Conservation (phyloP, 2,329 filamentous ascomycete genomes). For the Gremmenia infestans region DNA sequence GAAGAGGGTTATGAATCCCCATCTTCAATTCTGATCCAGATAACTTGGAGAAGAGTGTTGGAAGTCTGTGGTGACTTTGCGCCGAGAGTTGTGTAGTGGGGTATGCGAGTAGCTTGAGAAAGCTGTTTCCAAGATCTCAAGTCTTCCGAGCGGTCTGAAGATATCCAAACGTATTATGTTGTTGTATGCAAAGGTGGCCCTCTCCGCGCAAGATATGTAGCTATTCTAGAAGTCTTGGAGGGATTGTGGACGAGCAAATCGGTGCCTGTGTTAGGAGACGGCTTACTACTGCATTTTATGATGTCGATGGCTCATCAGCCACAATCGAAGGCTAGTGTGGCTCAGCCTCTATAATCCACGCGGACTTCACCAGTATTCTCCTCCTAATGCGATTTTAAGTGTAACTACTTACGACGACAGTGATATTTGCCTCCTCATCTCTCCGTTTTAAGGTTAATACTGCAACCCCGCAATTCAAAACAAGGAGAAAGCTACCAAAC, state of each 20-base stretch:
- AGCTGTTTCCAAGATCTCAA: neutral
- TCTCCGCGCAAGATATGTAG: neutral
- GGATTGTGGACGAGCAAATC: neutral
- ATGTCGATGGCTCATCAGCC: neutral
- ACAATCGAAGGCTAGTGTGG: neutral
- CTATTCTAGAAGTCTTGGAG: neutral
- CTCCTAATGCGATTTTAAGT: neutral
- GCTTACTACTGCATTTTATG: neutral
- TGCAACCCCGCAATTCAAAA: neutral
- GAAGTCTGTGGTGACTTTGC: neutral
- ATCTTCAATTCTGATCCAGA: slow-evolving; percentile 34
- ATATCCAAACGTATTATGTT: neutral
- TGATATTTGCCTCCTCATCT: neutral
- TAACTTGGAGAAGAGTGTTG: neutral
- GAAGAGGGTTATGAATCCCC: slow-evolving; percentile 63
- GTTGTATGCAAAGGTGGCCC: neutral
- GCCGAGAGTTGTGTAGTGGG: neutral
- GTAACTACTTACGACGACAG: neutral
- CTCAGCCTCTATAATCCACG: neutral
- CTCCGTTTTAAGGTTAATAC: neutral
- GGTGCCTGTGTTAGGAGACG: neutral
- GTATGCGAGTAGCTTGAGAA: neutral
- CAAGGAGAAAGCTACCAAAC: neutral
- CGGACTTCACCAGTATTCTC: neutral
- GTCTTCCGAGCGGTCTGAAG: neutral